Evolutionary conservation across 352 stramenopile genomes (phyloP).

Genomic region (Pythium sukuiense): DNA sequence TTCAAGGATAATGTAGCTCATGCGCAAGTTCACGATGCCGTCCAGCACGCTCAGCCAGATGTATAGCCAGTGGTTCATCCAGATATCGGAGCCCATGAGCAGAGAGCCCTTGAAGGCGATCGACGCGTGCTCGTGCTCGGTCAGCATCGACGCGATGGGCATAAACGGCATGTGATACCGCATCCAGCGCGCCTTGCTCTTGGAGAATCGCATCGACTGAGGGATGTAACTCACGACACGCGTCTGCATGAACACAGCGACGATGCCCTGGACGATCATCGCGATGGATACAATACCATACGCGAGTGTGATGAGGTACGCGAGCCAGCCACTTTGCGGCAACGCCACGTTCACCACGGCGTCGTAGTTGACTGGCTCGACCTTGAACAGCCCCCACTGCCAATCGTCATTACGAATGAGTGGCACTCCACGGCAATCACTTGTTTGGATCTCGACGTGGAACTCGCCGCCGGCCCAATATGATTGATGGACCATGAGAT

Average conservation of each 20-base stretch:
- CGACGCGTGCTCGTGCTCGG: conserved; percentile 41
- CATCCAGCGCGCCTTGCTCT: conserved; percentile 29
- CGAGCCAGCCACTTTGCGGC: conserved; percentile 45
- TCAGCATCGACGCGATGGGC: conserved; percentile 32
- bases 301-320: conserved; percentile 32
- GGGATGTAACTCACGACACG: conserved; percentile 47
- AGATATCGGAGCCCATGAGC: conserved; percentile 60
- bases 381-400: conserved; percentile 51
- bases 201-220: conserved; percentile 35
- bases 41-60: conserved; percentile 58
- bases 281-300: conserved; percentile 55
- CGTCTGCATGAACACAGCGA: conserved; percentile 43
- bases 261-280: conserved; percentile 50
- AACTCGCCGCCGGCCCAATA: conserved; percentile 56
- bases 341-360: conserved; percentile 47
- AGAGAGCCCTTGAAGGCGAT: conserved; percentile 55
- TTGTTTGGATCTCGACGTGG: conserved; percentile 57
- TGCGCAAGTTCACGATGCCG: conserved; percentile 44
- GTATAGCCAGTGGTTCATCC: conserved; percentile 78
- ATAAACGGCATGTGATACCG: conserved; percentile 52
- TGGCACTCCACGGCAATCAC: conserved; percentile 46
- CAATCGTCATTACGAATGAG: conserved; percentile 39
- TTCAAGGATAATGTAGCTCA: conserved; percentile 52
- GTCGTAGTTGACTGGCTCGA: conserved; percentile 36
- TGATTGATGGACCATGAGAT: conserved; percentile 57